These are phyloP conservation scores for Sporisorium iseilematis-ciliati DNA, from an alignment of 1,284 basidiomycete genomes.

Conservation along the genomic window DNA sequence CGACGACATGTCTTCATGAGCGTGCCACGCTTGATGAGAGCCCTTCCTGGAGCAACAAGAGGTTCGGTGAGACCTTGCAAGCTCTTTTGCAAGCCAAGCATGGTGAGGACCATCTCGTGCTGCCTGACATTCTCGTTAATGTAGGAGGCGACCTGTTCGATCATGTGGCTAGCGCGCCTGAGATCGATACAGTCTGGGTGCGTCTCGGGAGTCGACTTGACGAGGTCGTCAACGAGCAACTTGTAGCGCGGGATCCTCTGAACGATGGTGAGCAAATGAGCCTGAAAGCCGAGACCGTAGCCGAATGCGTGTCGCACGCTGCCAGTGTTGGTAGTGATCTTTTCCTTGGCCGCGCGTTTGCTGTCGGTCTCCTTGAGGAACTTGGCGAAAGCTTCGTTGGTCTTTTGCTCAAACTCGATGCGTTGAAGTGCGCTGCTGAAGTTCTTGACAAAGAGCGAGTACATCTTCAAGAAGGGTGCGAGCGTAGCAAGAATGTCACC, in stretches of 20 bases:
- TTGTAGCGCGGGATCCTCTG: conserved; percentile 69
- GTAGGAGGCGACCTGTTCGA: conserved; percentile 63
- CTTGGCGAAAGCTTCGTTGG: conserved; percentile 59
- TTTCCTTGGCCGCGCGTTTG: conserved; percentile 31
- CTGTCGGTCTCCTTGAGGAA: conserved; percentile 64
- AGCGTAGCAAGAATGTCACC: conserved; percentile 67
- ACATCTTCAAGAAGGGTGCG: conserved; percentile 69
- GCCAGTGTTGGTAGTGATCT: conserved; percentile 17
- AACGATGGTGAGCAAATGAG: conserved; percentile 66
- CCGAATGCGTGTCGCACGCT: conserved; percentile 45
- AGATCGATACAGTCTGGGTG: conserved; percentile 60
- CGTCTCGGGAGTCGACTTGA: conserved; percentile 58
- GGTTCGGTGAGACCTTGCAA: conserved; percentile 62
- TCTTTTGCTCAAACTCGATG: conserved; percentile 62
- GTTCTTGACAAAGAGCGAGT: conserved; percentile 68
- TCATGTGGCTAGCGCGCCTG: conserved; percentile 48
- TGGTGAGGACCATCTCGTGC: conserved; percentile 66
- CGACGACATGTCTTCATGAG: conserved; percentile 67
- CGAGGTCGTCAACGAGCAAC: conserved; percentile 62
- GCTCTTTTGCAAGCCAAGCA: conserved; percentile 65
- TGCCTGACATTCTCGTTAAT: conserved; percentile 68
- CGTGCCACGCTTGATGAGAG: conserved; percentile 60
- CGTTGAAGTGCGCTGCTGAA: conserved; percentile 64
- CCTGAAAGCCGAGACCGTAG: conserved; percentile 65
- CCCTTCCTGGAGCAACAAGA: conserved; percentile 63